These are phyloP conservation scores for Penicillium turbatum DNA, from an alignment of 495 filamentous ascomycete genomes.

Conservation along the genomic window DNA sequence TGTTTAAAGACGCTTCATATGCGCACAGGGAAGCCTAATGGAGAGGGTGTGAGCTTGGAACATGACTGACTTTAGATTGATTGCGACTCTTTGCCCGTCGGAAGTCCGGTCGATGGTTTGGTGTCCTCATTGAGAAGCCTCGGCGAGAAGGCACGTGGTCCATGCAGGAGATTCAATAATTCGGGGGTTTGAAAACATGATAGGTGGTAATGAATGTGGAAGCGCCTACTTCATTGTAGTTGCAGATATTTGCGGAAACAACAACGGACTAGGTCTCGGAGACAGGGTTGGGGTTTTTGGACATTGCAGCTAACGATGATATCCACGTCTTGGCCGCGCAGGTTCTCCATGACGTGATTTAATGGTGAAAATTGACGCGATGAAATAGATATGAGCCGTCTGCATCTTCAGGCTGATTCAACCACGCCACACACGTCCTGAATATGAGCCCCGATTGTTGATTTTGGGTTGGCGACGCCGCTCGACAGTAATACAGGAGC, in stretches of 20 bases:
- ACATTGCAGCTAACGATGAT: background rate
- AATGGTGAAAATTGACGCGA: too few relatives aligned
- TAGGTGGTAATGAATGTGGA: background rate
- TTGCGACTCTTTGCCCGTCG: constrained; percentile 11
- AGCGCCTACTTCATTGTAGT: background rate
- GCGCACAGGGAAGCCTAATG: background rate
- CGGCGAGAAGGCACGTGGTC: background rate
- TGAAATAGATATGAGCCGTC: too few relatives aligned
- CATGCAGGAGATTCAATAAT: background rate
- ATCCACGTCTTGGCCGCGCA: too few relatives aligned
- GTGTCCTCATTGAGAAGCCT: background rate
- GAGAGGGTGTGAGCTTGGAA: constrained; percentile 5
- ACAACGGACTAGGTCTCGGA: background rate
- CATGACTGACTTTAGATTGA: constrained; percentile 7
- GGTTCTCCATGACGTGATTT: too few relatives aligned
- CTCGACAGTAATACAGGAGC: too few relatives aligned
- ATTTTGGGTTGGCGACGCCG: too few relatives aligned
- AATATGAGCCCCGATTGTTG: too few relatives aligned
- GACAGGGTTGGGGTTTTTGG: background rate
- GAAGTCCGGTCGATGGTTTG: constrained; percentile 9
- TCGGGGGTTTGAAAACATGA: background rate
- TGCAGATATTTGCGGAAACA: background rate
- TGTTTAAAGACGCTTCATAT: constrained; percentile 2
- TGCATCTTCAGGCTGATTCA: too few relatives aligned
- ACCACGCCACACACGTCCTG: too few relatives aligned